phyloP scores from a whole-genome alignment of 2,329 filamentous ascomycete species.

The Neodidymelliopsis sp. region DNA sequence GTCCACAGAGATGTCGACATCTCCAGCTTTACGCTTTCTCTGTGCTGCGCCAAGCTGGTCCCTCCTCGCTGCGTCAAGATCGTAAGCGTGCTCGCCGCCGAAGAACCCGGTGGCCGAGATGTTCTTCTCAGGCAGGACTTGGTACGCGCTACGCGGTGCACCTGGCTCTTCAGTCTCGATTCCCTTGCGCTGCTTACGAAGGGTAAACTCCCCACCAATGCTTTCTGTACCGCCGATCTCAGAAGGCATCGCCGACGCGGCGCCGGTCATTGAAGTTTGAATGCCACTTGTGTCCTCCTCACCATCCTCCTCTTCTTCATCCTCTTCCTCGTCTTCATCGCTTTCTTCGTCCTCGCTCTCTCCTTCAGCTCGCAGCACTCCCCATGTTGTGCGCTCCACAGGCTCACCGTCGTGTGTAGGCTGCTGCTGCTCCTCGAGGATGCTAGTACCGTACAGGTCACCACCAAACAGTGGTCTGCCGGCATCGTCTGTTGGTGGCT shows the following conservation, averaged over 20 bases:
- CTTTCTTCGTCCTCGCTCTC: constrained; percentile 74
- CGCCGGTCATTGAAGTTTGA: constrained; percentile 71
- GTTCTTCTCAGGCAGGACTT: constrained; percentile 87
- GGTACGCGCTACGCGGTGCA: constrained; percentile 79
- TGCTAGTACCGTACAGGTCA: constrained; percentile 86
- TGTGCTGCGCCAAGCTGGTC: constrained; percentile 81
- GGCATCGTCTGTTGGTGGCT: constrained; percentile 92
- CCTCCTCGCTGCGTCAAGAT: constrained; percentile 68
- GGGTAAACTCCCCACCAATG: constrained; percentile 85
- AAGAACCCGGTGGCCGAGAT: constrained; percentile 92
- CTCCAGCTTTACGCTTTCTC: constrained; percentile 88
- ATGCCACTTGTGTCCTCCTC: constrained; percentile 66
- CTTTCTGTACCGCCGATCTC: constrained; percentile 79
- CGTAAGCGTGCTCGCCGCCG: constrained; percentile 91
- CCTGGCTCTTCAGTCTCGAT: constrained; percentile 86
- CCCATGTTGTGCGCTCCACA: constrained; percentile 89
- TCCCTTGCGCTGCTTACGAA: constrained; percentile 81
- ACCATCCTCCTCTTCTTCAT: constrained; percentile 73
- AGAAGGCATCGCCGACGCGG: constrained; percentile 80
- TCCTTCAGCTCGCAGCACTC: constrained; percentile 82
- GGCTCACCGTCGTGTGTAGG: constrained; percentile 69
- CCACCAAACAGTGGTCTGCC: constrained; percentile 91
- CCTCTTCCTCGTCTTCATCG: constrained; percentile 64
- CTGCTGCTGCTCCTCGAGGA: constrained; percentile 67
- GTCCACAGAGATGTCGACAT: constrained; percentile 92